Base-by-base conservation (phyloP, 1,139 yeast species). In the Pichia sp. region DNA sequence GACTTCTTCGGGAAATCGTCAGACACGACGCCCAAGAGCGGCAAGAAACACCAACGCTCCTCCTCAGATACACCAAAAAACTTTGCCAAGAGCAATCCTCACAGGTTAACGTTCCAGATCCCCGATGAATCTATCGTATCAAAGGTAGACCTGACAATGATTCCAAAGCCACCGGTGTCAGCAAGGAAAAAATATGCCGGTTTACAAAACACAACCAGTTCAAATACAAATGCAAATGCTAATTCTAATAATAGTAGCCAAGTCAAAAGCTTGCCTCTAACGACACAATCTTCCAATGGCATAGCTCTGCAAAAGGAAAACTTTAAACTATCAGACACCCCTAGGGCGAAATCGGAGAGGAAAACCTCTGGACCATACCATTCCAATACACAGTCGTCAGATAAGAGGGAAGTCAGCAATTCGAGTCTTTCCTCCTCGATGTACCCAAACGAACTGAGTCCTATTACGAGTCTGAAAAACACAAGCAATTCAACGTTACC, bases 81-180 rank as follows among this genome's bases (percentile, higher is more conserved):
- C 6, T 4, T 40, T 29, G 14, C 41, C 12, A 50, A 36, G 16
- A 36, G 34, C 34, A 31, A 44, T 14, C n/a, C 53, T 20, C 53
- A 52, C 27, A 29, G 41, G 34, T 17, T 56, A 6, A 53, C 58
- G 8, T 56, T 53, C 41, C 50, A 43, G 8, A 30, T 56, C 4
- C 58, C 58, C 12, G 55, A 54, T 46, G 56, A 56, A 36, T 49
- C 53, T 3, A 53, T 55, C 14, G 51, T 51, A 9, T 38, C 52
- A 9, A 48, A 55, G 27, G 20, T 51, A 3, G 55, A 54, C 20
- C 6, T 40, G 2, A 20, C 47, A 1, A 6, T 34, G 9, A 52
- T 55, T 6, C 55, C 56, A 7, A 46, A 17, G 2, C 53, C 57
- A 1, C 12, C 42, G 14, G 41, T 17, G 5, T 20, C 20, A 16